These are phyloP conservation scores for Hypocreales sp. DNA, from an alignment of 2,329 filamentous ascomycete genomes.

Conservation along the genomic window DNA sequence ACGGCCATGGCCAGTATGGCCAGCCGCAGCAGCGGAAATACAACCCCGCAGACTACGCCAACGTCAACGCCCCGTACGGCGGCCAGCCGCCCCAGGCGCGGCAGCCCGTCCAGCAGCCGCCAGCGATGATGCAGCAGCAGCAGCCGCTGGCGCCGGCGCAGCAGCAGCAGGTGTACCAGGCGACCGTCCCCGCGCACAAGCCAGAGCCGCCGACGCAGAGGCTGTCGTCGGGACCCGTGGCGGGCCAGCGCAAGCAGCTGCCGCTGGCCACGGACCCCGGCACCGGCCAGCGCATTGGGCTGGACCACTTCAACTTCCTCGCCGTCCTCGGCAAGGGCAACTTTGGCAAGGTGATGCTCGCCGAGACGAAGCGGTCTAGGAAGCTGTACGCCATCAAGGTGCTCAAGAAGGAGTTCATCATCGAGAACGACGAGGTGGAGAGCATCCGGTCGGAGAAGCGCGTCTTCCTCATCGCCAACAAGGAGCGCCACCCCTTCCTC, in stretches of 20 bases:
- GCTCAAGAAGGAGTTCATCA: conserved; percentile 99
- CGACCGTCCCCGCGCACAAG: conserved; percentile 18
- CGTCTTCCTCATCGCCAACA: conserved; percentile 92
- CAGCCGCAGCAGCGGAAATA: conserved; percentile 42
- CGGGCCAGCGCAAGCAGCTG: conserved; percentile 37
- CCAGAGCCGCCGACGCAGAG: conserved; percentile 20
- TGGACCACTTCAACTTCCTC: conserved; percentile 98
- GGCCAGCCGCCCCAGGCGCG: conserved; percentile 16
- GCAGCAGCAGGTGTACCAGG: conserved; percentile 21
- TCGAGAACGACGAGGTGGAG: conserved; percentile 97
- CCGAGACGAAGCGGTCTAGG: conserved; percentile 85
- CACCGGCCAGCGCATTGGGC: conserved; percentile 71
- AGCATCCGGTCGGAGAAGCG: conserved; percentile 96
- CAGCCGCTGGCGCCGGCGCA: conserved; percentile 12
- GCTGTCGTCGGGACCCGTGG: conserved; percentile 13
- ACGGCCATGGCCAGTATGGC: conserved; percentile 17
- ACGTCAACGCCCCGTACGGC: conserved; percentile 32
- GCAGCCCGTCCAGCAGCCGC: conserved; percentile 13
- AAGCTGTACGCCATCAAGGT: conserved; percentile 98
- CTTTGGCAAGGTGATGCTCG: conserved; percentile 99
- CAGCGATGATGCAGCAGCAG: conserved; percentile 9
- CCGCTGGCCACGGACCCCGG: conserved; percentile 58
- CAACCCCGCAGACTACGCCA: conserved; percentile 64
- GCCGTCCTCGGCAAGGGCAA: conserved; percentile 97
- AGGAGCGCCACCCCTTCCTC: conserved; percentile 90